Conservation (phyloP, 768 basidiomycete species). For the Tylopilus vinaceipallidus region DNA sequence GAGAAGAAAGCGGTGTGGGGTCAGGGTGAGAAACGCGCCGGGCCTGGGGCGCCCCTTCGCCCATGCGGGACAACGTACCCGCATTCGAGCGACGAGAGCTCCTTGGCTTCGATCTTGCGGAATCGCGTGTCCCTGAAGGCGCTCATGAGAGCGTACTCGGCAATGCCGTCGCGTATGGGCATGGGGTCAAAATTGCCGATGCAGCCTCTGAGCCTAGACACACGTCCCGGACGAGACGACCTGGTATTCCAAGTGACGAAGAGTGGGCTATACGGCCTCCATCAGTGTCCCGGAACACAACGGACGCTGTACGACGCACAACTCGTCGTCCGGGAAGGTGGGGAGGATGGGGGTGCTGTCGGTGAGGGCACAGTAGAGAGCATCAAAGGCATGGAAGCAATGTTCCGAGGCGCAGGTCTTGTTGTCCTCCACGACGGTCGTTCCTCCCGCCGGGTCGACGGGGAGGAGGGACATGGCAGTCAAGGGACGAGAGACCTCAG, state of each 20-base stretch:
- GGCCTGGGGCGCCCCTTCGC: too few relatives aligned
- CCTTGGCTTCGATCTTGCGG: constrained; percentile 69
- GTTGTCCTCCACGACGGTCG: constrained; percentile 38
- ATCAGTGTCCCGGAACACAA: constrained; percentile 4
- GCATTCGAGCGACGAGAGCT: constrained; percentile 83
- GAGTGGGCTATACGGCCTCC: constrained; percentile 49
- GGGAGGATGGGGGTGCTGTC: constrained; percentile 51
- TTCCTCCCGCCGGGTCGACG: constrained; percentile 44
- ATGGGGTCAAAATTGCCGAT: constrained; percentile 90
- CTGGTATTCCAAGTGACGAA: constrained; percentile 96
- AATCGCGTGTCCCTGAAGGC: constrained; percentile 90
- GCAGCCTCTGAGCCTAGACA: constrained; percentile 79
- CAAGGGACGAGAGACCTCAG: constrained; percentile 20
- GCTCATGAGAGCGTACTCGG: constrained; percentile 89
- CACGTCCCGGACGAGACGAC: constrained; percentile 55
- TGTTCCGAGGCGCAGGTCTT: constrained; percentile 67
- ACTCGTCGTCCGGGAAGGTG: constrained; percentile 70
- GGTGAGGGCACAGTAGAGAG: constrained; percentile 75
- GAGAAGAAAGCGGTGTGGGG: too few relatives aligned
- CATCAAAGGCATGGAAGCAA: constrained; percentile 80
- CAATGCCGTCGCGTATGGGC: constrained; percentile 70
- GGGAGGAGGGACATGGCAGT: constrained; percentile 56
- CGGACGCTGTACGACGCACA: constrained; percentile 50
- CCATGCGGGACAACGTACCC: constrained; percentile 50
- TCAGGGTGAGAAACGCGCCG: background rate